Base-by-base conservation (phyloP, 108 stramenopile species). In the Schizochytrium sp. region DNA sequence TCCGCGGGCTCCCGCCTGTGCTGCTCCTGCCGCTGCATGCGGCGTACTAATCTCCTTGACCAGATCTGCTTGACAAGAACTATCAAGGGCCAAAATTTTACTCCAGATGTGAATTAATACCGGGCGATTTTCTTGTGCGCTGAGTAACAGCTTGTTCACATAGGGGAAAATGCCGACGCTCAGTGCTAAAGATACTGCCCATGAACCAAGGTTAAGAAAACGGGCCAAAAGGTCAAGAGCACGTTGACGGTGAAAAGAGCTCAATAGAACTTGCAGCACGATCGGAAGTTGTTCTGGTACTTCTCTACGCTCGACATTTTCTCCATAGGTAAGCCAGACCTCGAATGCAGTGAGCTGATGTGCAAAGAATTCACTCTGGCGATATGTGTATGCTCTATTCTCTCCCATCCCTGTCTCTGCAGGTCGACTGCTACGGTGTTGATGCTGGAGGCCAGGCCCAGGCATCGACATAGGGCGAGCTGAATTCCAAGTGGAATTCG, bases 321-420 rank as follows among this genome's bases (percentile, higher is more conserved):
- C 58, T 19, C 97, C 96, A 91, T 95, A 98, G 76, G 98, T 95
- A 3, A 99, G 91, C 99, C 99, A 99, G 41, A 98, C 93, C 92
- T 98, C 98, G 91, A 98, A 99, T 2, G 98, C 97, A n/a, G 95
- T 97, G 3, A 99, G 93, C 91, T 98, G 98, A 72, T 98, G 97
- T 13, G 95, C 95, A 91, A 99, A 98, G 91, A 99, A 99, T 0
- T 83, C 76, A 53, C 76, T 83, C 76, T 83, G 5, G 50, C 53
- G 47, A 28, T 55, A 83, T 28, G 76, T 89, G 64, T 69, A 88
- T 28, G 89, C 90, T 50, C 72, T 88, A 87, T 61, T 56, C 69
- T 61, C 46, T 15, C 42, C 19, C 57, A 87, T 87, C 0, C 46
- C 89, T 28, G 44, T 88, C 56, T 60, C 58, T 58, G 59, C 61